Evolutionary conservation across 2,329 filamentous ascomycete genomes (phyloP).

Genomic region (Colletotrichum paranaense): DNA sequence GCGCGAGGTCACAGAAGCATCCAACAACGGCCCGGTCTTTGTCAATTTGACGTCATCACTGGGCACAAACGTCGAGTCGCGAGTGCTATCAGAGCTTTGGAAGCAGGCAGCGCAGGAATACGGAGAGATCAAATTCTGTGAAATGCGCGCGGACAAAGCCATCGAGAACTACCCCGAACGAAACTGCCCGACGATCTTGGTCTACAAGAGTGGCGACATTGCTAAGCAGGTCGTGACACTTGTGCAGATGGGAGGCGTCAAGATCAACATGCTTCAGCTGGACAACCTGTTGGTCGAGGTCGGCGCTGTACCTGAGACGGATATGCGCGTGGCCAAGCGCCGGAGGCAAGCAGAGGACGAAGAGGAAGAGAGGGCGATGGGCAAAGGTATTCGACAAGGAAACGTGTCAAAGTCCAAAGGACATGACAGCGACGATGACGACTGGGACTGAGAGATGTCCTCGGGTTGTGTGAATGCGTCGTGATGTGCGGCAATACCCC

Average conservation of each 20-base stretch:
- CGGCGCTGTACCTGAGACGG: slow-evolving; percentile 81
- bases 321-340: slow-evolving; percentile 79
- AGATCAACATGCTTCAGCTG: slow-evolving; percentile 78
- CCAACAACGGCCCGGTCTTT: slow-evolving; percentile 74
- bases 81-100: slow-evolving; percentile 88
- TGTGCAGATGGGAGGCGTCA: slow-evolving; percentile 78
- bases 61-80: slow-evolving; percentile 86
- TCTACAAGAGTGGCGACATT: slow-evolving; percentile 94
- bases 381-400: slow-evolving; percentile 64
- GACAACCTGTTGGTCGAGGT: slow-evolving; percentile 85
- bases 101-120: slow-evolving; percentile 84
- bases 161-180: slow-evolving; percentile 96
- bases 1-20: slow-evolving; percentile 91
- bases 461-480: neutral
- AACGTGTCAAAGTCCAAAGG: slow-evolving; percentile 55
- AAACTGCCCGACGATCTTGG: slow-evolving; percentile 93
- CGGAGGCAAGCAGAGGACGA: slow-evolving; percentile 70
- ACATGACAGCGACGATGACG: slow-evolving; percentile 65
- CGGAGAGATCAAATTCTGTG: slow-evolving; percentile 96
- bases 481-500: neutral
- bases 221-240: slow-evolving; percentile 92
- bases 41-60: slow-evolving; percentile 85
- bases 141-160: slow-evolving; percentile 91
- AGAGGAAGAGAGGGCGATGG: slow-evolving; percentile 65
- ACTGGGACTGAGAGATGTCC: slow-evolving; percentile 65